Evolutionary conservation across 1,284 basidiomycete genomes (phyloP).

Genomic region (Pseudozyma flocculosa): DNA sequence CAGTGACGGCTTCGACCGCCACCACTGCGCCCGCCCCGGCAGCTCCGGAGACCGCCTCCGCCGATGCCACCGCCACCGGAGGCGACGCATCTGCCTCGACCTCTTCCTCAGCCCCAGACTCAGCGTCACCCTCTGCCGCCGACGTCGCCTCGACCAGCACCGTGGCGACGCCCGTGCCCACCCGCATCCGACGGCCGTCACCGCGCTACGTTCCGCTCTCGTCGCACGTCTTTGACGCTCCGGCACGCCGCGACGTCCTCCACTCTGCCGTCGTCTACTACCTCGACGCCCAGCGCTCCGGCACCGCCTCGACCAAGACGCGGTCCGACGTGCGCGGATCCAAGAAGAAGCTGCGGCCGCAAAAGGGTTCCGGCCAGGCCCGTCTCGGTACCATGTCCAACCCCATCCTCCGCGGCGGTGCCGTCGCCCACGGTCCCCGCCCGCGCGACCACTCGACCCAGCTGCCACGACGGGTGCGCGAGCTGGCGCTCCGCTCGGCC

Average conservation of each 20-base stretch:
- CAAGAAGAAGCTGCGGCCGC: slow-evolving; percentile 80
- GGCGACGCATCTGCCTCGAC: not conserved
- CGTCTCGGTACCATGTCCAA: slow-evolving; percentile 85
- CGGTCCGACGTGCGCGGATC: slow-evolving; percentile 86
- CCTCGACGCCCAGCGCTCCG: slow-evolving; percentile 81
- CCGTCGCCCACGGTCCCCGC: slow-evolving; percentile 84
- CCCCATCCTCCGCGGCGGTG: slow-evolving; percentile 88
- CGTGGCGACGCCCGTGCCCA: no score
- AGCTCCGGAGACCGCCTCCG: not conserved
- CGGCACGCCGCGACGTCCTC: slow-evolving; percentile 85
- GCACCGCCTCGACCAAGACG: slow-evolving; percentile 86
- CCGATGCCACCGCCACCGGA: not conserved
- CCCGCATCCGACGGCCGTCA: not conserved
- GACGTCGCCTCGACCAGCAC: no score
- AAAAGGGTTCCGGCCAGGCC: slow-evolving; percentile 88
- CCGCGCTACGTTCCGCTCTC: slow-evolving; percentile 67
- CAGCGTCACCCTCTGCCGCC: not conserved
- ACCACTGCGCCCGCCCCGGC: not conserved
- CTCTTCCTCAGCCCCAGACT: no score
- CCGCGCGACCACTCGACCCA: slow-evolving; percentile 87
- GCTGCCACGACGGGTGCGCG: slow-evolving; percentile 82
- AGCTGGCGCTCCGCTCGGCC: slow-evolving; percentile 89
- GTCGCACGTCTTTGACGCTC: slow-evolving; percentile 75
- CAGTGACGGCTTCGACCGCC: no score
- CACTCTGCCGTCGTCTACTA: slow-evolving; percentile 90